A percentile compares a stretch with the other conserved stretches of the same genome.
These are phyloP conservation scores for Grifola frondosa DNA, from an alignment of 1,284 basidiomycete genomes.

Conservation along the genomic window DNA sequence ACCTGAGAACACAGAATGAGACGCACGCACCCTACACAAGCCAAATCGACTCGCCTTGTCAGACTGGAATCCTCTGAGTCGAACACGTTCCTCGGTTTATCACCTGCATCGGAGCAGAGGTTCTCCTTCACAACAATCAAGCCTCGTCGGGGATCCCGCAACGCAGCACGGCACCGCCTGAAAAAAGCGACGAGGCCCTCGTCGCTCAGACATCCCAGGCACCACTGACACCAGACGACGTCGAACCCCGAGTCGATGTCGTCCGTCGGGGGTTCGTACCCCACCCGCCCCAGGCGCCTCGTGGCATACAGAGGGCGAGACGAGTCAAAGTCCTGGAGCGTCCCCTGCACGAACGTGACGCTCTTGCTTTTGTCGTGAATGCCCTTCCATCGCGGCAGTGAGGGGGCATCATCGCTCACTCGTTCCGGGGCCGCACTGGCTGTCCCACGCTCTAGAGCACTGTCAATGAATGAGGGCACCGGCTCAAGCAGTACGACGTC, in stretches of 20 bases:
- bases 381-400: slow-evolving; percentile 60
- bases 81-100: slow-evolving; percentile 62
- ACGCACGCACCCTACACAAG: not conserved
- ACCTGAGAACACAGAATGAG: slow-evolving; percentile 46
- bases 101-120: slow-evolving; percentile 62
- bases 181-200: slow-evolving; percentile 78
- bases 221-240: slow-evolving; percentile 95
- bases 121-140: slow-evolving; percentile 92
- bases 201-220: slow-evolving; percentile 84
- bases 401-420: slow-evolving; percentile 10
- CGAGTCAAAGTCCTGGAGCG: slow-evolving; percentile 80
- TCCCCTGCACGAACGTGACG: slow-evolving; percentile 77
- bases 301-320: slow-evolving; percentile 43
- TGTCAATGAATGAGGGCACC: slow-evolving; percentile 71
- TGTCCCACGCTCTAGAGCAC: slow-evolving; percentile 59
- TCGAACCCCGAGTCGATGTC: slow-evolving; percentile 58
- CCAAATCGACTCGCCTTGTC: slow-evolving; percentile 58
- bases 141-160: slow-evolving; percentile 50
- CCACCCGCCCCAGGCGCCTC: slow-evolving; percentile 56
- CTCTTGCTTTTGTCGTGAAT: slow-evolving; percentile 65
- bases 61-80: slow-evolving; percentile 88
- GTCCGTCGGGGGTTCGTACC: slow-evolving; percentile 42
- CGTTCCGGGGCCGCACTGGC: slow-evolving; percentile 29
- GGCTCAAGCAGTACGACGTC: slow-evolving; percentile 90
- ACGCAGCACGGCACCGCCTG: slow-evolving; percentile 53